Conservation (phyloP, 345 rosid species). For the Eucalyptus sideroxylon region DNA sequence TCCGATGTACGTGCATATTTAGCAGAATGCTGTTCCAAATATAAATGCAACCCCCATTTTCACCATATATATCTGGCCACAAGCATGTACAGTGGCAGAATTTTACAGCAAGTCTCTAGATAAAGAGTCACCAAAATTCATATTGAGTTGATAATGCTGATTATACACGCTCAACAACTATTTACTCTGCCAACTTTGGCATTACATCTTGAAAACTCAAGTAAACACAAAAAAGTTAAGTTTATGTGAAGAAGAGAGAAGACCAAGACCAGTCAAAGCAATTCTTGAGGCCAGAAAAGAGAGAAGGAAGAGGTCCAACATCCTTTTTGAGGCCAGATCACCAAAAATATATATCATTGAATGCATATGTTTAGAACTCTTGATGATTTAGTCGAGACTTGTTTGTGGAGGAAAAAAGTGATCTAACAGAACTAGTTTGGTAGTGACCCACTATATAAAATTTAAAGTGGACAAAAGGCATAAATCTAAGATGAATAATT, state of each 20-base stretch:
- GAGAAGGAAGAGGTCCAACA: background rate
- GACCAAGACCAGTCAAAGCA: background rate
- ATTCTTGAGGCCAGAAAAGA: background rate
- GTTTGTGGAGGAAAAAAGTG: background rate
- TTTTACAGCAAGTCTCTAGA: background rate
- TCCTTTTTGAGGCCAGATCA: constrained; percentile 46
- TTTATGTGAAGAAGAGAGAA: background rate
- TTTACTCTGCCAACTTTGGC: background rate
- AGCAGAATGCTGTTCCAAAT: background rate
- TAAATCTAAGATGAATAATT: background rate
- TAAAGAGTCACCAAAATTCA: background rate
- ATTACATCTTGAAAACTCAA: background rate
- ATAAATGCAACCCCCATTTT: background rate
- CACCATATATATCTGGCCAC: background rate
- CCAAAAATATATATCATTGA: background rate
- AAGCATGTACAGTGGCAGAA: background rate
- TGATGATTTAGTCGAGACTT: background rate
- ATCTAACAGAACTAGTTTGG: background rate
- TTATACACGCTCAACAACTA: no score
- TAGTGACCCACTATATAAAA: background rate
- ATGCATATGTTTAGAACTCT: background rate
- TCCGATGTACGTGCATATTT: background rate
- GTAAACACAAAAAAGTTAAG: background rate
- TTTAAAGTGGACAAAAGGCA: background rate
- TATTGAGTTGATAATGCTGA: background rate